These are phyloP conservation scores for Fusarium continuum DNA, from an alignment of 2,329 filamentous ascomycete species.

Conservation along the genomic window DNA sequence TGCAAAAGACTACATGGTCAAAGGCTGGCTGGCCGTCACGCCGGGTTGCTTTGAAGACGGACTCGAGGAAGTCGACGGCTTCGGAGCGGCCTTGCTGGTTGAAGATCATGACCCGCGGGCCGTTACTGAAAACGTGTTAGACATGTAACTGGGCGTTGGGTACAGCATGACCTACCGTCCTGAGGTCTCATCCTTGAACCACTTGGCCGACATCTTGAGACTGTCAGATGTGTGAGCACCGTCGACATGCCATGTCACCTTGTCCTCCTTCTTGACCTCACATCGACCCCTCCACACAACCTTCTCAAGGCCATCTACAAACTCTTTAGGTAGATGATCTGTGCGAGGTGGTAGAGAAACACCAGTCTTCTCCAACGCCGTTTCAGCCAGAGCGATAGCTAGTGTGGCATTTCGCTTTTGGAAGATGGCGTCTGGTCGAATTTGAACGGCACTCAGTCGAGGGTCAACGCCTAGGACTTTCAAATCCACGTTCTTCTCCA, in stretches of 20 bases:
- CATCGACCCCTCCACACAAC: slow-evolving; percentile 85
- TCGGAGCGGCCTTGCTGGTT: slow-evolving; percentile 77
- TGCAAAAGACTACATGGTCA: slow-evolving; percentile 82
- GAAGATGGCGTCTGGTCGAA: slow-evolving; percentile 64
- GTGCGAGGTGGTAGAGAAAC: slow-evolving; percentile 40
- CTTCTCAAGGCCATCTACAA: slow-evolving; percentile 77
- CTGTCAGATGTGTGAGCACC: slow-evolving; percentile 94
- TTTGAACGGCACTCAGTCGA: slow-evolving; percentile 56
- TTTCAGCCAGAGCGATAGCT: slow-evolving; percentile 62
- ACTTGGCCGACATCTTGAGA: slow-evolving; percentile 80
- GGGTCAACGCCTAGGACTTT: slow-evolving; percentile 57
- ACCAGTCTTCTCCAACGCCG: slow-evolving; percentile 58
- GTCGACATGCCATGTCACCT: slow-evolving; percentile 85
- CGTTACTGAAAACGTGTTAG: slow-evolving; percentile 41
- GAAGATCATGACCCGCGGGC: slow-evolving; percentile 75
- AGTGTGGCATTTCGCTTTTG: slow-evolving; percentile 68
- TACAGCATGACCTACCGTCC: slow-evolving; percentile 39
- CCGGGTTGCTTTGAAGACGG: slow-evolving; percentile 52
- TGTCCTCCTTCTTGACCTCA: slow-evolving; percentile 63
- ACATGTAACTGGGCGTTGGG: neutral
- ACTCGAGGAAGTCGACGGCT: slow-evolving; percentile 62
- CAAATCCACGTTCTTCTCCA: slow-evolving; percentile 60
- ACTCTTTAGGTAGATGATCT: slow-evolving; percentile 64
- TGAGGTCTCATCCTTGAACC: slow-evolving; percentile 73
- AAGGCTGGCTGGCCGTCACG: slow-evolving; percentile 57